Evolutionary conservation across 495 filamentous ascomycete species (phyloP).

Genomic region (Sordaria brevicollis): DNA sequence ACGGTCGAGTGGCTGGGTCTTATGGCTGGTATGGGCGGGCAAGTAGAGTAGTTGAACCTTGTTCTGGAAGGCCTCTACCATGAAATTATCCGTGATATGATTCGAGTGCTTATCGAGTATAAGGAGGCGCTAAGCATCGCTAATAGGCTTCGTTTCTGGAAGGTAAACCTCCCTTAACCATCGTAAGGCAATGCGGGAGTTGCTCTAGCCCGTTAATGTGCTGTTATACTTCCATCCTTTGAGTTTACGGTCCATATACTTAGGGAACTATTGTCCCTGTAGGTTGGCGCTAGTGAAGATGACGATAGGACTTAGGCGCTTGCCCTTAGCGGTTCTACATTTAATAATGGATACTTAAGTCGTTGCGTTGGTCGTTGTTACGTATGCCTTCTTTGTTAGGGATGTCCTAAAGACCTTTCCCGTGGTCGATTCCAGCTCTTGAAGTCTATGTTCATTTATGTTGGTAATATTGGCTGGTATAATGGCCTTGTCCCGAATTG

Average conservation of each 20-base stretch:
- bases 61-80: background rate
- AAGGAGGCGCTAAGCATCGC: background rate
- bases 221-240: background rate
- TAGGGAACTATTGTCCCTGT: background rate
- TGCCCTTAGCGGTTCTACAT: too few relatives aligned
- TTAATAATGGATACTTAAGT: background rate
- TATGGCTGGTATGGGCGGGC: conserved; percentile 2
- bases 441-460: too few relatives aligned
- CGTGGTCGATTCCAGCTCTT: too few relatives aligned
- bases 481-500: too few relatives aligned
- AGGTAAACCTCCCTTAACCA: conserved; percentile 3
- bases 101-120: background rate
- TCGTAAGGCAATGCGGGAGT: background rate
- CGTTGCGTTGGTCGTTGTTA: background rate
- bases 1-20: conserved; percentile 1
- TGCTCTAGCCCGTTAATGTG: background rate
- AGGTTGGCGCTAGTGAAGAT: conserved; percentile 1
- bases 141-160: background rate
- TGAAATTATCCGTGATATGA: background rate
- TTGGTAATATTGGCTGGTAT: too few relatives aligned
- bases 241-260: background rate
- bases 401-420: too few relatives aligned
- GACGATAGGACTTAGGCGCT: too few relatives aligned
- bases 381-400: too few relatives aligned
- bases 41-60: conserved; percentile 3